A percentile compares a stretch with the other conserved stretches of the same genome.
These are phyloP conservation scores for Larix kaempferi DNA, from an alignment of 75 land plant genomes.

Conservation along the genomic window DNA sequence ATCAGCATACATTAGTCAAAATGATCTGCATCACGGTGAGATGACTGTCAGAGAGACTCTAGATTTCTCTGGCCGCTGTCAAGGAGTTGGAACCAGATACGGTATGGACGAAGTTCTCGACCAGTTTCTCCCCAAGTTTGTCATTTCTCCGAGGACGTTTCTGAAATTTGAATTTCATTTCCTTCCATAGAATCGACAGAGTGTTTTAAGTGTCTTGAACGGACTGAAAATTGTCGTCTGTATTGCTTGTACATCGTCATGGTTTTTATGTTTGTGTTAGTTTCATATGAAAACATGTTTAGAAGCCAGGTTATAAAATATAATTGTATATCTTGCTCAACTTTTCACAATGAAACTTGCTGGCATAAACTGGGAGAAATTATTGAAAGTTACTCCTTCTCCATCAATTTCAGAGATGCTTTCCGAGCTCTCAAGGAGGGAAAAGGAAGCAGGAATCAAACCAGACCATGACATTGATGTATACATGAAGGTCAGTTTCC, in stretches of 20 bases:
- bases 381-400: neutral
- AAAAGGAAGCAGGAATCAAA: slow-evolving; percentile 47
- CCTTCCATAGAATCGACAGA: neutral
- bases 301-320: neutral
- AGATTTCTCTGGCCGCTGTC: slow-evolving; percentile 75
- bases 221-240: neutral
- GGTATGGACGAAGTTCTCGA: slow-evolving; percentile 26
- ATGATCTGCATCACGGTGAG: slow-evolving; percentile 75
- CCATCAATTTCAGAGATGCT: slow-evolving; percentile 35
- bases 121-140: neutral
- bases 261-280: neutral
- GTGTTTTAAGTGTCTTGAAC: neutral
- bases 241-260: neutral
- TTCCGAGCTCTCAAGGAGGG: slow-evolving; percentile 40
- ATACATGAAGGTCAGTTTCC: slow-evolving; percentile 43
- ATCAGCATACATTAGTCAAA: slow-evolving; percentile 25
- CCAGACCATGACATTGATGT: slow-evolving; percentile 57
- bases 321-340: neutral
- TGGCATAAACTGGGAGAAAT: neutral
- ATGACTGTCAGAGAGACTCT: slow-evolving; percentile 37
- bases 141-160: neutral
- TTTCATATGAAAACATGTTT: neutral
- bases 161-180: neutral
- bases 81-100: slow-evolving; percentile 74
- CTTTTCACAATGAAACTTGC: neutral